Conservation (phyloP, 768 basidiomycete genomes). For the Ramaria rubella region DNA sequence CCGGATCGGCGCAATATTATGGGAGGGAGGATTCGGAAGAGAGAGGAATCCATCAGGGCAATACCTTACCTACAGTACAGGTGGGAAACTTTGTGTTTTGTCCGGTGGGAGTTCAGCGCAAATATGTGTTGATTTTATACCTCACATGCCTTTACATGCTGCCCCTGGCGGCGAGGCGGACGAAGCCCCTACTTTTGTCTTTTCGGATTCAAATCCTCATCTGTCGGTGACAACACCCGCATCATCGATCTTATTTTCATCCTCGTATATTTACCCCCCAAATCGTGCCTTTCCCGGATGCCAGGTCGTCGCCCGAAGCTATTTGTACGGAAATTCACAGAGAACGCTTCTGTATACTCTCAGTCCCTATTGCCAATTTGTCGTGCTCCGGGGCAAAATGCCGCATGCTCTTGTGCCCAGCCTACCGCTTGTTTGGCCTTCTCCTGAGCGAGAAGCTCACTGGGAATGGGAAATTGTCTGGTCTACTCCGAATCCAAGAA, state of each 20-base stretch:
- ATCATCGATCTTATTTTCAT: slow-evolving; percentile 14
- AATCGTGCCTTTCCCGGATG: slow-evolving; percentile 5
- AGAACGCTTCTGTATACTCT: slow-evolving; percentile 12
- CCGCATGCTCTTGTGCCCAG: background rate
- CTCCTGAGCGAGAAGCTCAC: background rate
- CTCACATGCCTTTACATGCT: slow-evolving; percentile 10
- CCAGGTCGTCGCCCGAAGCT: slow-evolving; percentile 11
- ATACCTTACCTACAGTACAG: slow-evolving; percentile 11
- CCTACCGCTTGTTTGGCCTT: slow-evolving; percentile 13
- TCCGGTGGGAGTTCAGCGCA: slow-evolving; percentile 2
- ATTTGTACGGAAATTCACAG: slow-evolving; percentile 1
- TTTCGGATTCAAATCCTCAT: slow-evolving; percentile 15
- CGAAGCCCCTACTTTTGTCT: background rate
- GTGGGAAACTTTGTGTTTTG: slow-evolving; percentile 13
- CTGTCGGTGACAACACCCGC: slow-evolving; percentile 9
- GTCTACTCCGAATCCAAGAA: slow-evolving; percentile 12
- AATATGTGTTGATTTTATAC: slow-evolving; percentile 13
- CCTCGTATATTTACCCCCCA: slow-evolving; percentile 9
- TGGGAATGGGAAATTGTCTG: slow-evolving; percentile 16
- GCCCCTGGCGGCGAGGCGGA: background rate
- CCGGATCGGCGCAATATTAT: background rate
- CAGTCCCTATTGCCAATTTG: slow-evolving; percentile 17
- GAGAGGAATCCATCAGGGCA: background rate
- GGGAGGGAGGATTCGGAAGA: background rate
- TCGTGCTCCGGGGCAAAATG: slow-evolving; percentile 12